Conservation (phyloP, 1,284 basidiomycete species). For the Marasmius tenuissimus region DNA sequence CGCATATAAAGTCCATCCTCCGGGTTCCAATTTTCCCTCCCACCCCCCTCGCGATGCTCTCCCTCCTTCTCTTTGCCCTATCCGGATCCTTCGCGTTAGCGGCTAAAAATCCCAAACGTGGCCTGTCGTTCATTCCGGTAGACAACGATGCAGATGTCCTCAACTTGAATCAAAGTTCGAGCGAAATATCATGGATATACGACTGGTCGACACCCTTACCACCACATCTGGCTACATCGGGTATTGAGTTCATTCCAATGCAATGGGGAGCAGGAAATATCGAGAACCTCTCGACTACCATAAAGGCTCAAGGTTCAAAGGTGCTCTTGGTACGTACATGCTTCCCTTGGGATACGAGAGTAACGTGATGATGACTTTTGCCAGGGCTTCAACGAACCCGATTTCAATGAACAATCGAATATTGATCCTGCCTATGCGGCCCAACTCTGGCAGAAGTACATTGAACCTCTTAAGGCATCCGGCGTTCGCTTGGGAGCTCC, state of each 20-base stretch:
- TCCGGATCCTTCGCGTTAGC: constrained; percentile 9
- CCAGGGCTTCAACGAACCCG: constrained; percentile 57
- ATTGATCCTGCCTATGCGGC: constrained; percentile 55
- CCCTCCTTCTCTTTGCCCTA: constrained; percentile 1
- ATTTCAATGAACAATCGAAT: constrained; percentile 62
- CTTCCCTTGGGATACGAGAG: not conserved
- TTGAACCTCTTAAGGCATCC: constrained; percentile 52
- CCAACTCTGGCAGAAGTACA: constrained; percentile 60
- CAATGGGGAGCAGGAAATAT: constrained; percentile 46
- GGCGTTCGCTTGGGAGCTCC: constrained; percentile 65
- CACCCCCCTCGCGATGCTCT: not conserved
- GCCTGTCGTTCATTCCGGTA: constrained; percentile 40
- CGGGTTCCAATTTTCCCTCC: too few species aligned
- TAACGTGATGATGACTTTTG: constrained; percentile 2
- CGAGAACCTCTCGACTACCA: constrained; percentile 35
- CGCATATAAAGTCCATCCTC: not conserved
- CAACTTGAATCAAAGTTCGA: constrained; percentile 43
- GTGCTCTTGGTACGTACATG: constrained; percentile 36
- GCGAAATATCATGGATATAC: constrained; percentile 45
- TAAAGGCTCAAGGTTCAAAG: constrained; percentile 38
- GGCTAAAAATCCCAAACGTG: constrained; percentile 35
- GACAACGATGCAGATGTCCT: constrained; percentile 38
- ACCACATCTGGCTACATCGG: constrained; percentile 38
- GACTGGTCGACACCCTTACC: constrained; percentile 44
- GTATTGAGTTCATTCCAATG: constrained; percentile 48